Base-by-base conservation (phyloP, 306 rosid genomes). In the Pueraria montana region DNA sequence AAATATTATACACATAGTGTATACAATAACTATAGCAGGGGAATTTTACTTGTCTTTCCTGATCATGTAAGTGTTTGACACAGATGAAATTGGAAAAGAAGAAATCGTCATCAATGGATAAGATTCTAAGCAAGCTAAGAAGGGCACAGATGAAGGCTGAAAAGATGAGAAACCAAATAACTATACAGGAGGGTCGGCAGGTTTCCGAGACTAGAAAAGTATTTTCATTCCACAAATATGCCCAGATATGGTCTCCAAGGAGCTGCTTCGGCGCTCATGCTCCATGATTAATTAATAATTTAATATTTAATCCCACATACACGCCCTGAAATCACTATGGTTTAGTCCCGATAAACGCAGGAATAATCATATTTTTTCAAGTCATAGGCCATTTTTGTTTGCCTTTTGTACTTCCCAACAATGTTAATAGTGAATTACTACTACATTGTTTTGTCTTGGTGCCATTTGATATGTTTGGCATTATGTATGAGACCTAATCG, bases 31-130 rank as follows among this genome's bases (percentile, higher is more conserved):
- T 16, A 11, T 2, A 68, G 49, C 48, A 42, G 52, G 26, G 74
- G 68, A 52, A 66, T 23, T 38, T 67, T 36, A 36, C 6, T 46
- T 20, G 0, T 23, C 8, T 53, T 50, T 48, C 24, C 73, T 88
- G 55, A 88, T 66, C 3, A 34, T 59, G 62, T 12, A 77, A 63
- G 24, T 53, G 49, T 78, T 75, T 83, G 86, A 67, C 63, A 83
- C 97, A 95, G 98, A 84, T 93, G 97, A 89, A 89, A 76, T 84
- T 93, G 83, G 98, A 95, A 82, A 93, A 87, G 94, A 91, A 84
- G 85, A 92, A 90, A 87, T 89, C 97, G 2, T 86, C 93, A n/a
- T 82, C 94, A 11, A 89, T 95, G 92, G 96, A 95, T 46, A 95
- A 85, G 93, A 93, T 95, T 67, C 72, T 87, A 83, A 88, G 86